Base-by-base conservation (phyloP, 129 eudicot genomes). In the Tagetes patula region DNA sequence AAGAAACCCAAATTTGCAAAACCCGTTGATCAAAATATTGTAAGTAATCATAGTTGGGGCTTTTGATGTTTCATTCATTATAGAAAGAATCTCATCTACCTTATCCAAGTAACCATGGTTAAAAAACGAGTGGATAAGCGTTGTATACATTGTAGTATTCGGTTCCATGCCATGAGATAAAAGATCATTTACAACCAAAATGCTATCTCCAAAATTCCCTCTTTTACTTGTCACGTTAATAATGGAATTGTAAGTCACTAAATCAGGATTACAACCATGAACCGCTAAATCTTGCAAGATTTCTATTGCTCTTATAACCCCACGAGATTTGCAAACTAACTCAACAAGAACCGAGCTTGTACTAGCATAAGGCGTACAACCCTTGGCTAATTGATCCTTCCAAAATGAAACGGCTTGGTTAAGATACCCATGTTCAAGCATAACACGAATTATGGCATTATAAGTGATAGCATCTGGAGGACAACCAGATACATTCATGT, bases 401-500 rank as follows among this genome's bases (percentile, higher is more conserved):
- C 97, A 92, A 59, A 92, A 92, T 0, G 70, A 78, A 76, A 87
- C 65, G 2, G 91, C 94, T 70, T 87, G 85, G 58, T 72, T 78
- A 79, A 71, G 54, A 66, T 68, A 80, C 14, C 96, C 91, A 14
- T 36, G 67, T 58, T 85, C 85, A 32, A 80, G 79, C 89, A 92
- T 81, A 27, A 70, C 71, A 10, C 94, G 90, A 12, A 92, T 67
- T 54, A 92, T 80, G 2, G 94, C 84, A 72, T 89, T 92, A 53
- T 86, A 92, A 64, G 87, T 89, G 39, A 89, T 87, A 7, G 61
- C 90, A 82, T 89, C 97, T 3, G 97, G 97, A 4, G 89, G 91
- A 47, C 97, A 92, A 65, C 97, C 97, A 53, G 87, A 77, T 65
- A 67, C 79, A 77, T 82, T 89, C 97, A 92, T 92, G 65, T 55